Base-by-base conservation (phyloP, 176 grass and related monocot species). In the Musa beccarii region DNA sequence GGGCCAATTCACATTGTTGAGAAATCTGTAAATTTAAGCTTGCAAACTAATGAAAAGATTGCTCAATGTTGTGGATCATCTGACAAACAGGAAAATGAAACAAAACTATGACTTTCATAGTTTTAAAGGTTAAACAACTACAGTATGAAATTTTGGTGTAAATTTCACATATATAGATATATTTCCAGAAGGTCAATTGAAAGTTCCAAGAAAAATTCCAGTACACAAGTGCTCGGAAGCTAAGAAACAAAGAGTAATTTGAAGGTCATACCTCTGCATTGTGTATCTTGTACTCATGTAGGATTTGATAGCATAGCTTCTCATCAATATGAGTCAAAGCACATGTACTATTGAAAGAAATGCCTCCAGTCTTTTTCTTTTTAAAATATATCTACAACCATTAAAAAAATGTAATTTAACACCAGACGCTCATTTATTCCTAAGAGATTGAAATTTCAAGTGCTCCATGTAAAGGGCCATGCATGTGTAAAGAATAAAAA, bases 261-360 rank as follows among this genome's bases (percentile, higher is more conserved):
- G 0, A 54, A 14, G n/a, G 16, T 50, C 63, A 51, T 83, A 89
- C 90, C 90, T 99, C 95, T 79, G 95, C 95, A 82, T 99, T 99
- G 73, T 99, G 95, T 85, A 99, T 94, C 78, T 99, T 99, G 83
- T 99, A 99, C 70, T 94, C 95, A 1, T 99, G 95, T 71, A 99
- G 43, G 75, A 94, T 99, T 83, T 99, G 95, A 77, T 99, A 94
- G 81, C 95, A 94, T 70, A 99, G 95, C 64, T 99, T 99, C 84
- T 94, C 95, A 76, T 99, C 95, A 76, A 99, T 84, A 92, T 94
- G 90, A 56, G 88, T 91, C 79, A 99, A 86, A 73, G 90, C 66
- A 50, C 19, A 25, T 0, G 86, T 99, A 66, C 88, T 94, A 76
- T 99, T 99, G 83, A 94, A 99, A 57, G 90, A 94, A 84, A 99